Evolutionary conservation across 2,329 filamentous ascomycete species (phyloP).

Genomic region (Geosmithia morbida): DNA sequence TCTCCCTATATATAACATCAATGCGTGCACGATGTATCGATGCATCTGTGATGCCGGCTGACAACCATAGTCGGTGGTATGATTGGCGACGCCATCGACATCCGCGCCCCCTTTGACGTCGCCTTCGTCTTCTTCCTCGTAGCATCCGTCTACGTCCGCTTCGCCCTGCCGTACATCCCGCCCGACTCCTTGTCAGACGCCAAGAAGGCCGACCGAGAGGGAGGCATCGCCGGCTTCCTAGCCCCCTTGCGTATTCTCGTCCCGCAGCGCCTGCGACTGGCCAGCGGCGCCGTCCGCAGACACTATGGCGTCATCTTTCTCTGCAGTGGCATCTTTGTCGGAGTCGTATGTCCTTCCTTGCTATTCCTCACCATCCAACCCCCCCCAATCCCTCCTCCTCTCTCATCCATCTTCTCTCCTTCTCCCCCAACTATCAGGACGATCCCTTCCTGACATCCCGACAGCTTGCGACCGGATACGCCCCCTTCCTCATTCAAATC

Average conservation of each 20-base stretch:
- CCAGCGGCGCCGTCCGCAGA: constrained; percentile 31
- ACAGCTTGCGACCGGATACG: constrained; percentile 51
- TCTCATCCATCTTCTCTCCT: not conserved
- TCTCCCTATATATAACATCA: not conserved
- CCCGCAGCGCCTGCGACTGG: constrained; percentile 38
- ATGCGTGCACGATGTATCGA: too few relatives aligned
- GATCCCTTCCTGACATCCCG: not conserved
- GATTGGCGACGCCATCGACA: constrained; percentile 47
- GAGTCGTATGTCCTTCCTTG: constrained; percentile 31
- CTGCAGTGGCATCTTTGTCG: constrained; percentile 50
- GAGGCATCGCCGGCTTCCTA: constrained; percentile 38
- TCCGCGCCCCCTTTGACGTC: constrained; percentile 49
- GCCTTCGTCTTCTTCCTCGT: constrained; percentile 42
- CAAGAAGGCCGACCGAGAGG: constrained; percentile 11
- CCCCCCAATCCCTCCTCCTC: not conserved
- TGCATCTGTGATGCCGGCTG: too few relatives aligned
- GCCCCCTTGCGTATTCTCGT: constrained; percentile 48
- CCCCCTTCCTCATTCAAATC: constrained; percentile 45
- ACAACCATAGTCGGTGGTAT: constrained; percentile 38
- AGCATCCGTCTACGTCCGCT: constrained; percentile 23
- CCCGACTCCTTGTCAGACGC: constrained; percentile 21
- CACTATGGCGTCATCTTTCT: constrained; percentile 52
- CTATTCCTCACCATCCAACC: too few relatives aligned
- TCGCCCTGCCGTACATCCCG: constrained; percentile 34
- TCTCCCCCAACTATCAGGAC: not conserved